Percentiles rank a stretch among this genome's conserved stretches.
Evolutionary conservation across 306 rosid genomes (phyloP).

Genomic region (Sechiopsis laciniata): DNA sequence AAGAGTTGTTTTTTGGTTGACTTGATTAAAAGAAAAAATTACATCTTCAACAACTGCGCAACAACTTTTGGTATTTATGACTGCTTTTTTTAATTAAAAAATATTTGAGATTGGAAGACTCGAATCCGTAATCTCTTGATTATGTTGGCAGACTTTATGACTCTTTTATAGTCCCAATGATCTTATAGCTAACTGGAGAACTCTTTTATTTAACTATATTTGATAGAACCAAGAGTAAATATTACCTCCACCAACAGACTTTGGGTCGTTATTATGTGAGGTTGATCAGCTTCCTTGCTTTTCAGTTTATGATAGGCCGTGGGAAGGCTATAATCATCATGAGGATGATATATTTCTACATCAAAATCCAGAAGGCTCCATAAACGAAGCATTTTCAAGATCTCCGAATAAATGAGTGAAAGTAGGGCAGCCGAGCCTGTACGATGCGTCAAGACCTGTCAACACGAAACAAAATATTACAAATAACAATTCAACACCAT

Average conservation of each 20-base stretch:
- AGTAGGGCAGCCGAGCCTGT: conserved; percentile 73
- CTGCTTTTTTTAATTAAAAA: no score
- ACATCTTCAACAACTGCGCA: no score
- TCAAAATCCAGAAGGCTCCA: conserved; percentile 93
- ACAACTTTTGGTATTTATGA: no score
- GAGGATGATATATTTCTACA: conserved; percentile 83
- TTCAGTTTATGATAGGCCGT: conserved; percentile 74
- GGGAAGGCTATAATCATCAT: conserved; percentile 56
- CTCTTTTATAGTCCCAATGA: neutral
- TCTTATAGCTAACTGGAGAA: neutral
- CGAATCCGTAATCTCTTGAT: no score
- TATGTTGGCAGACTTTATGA: no score
- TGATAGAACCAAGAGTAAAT: neutral
- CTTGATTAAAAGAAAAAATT: no score
- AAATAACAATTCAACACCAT: neutral
- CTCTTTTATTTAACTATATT: neutral
- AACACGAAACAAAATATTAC: conserved; percentile 23
- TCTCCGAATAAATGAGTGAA: conserved; percentile 73
- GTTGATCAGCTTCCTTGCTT: conserved; percentile 84
- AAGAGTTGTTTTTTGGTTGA: no score
- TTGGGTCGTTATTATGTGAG: conserved; percentile 75
- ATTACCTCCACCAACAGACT: conserved; percentile 67
- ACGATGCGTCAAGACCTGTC: conserved; percentile 81
- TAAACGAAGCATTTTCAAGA: conserved; percentile 81
- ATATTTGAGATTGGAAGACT: no score